Percentiles rank a stretch among this genome's conserved stretches.
phyloP scores from a whole-genome alignment of 768 basidiomycete genomes.

The Vararia minispora region DNA sequence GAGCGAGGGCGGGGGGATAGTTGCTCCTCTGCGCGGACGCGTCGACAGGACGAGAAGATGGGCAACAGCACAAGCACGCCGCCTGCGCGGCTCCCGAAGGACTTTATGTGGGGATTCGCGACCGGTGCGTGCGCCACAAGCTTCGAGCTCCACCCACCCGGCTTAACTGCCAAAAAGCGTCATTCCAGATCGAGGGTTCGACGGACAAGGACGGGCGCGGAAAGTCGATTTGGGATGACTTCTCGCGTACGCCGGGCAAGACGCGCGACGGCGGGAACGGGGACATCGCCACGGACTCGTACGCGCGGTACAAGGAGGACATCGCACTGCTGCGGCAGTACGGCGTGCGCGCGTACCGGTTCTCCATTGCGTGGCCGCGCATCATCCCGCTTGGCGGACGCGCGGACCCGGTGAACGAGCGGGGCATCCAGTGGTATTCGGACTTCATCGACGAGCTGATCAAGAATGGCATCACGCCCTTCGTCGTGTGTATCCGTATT shows the following conservation, averaged over 20 bases:
- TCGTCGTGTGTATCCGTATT: conserved; percentile 36
- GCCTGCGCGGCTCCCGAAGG: conserved; percentile 34
- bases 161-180: conserved; percentile 27
- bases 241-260: conserved; percentile 53
- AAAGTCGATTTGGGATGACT: conserved; percentile 69
- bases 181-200: conserved; percentile 70
- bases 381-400: conserved; percentile 66
- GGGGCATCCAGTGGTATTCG: conserved; percentile 61
- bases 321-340: conserved; percentile 48
- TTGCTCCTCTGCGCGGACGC: too few relatives aligned
- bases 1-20: too few relatives aligned
- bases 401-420: conserved; percentile 59
- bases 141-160: background rate
- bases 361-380: conserved; percentile 68
- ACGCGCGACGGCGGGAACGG: conserved; percentile 57
- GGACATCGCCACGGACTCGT: conserved; percentile 63
- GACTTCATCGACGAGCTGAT: conserved; percentile 59
- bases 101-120: conserved; percentile 64
- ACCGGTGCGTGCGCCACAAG: conserved; percentile 35
- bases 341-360: conserved; percentile 64
- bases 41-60: too few relatives aligned
- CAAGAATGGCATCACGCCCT: conserved; percentile 51
- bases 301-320: conserved; percentile 58
- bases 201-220: conserved; percentile 47
- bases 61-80: too few relatives aligned